Base-by-base conservation (phyloP, 768 basidiomycete genomes). In the Terana coerulea region DNA sequence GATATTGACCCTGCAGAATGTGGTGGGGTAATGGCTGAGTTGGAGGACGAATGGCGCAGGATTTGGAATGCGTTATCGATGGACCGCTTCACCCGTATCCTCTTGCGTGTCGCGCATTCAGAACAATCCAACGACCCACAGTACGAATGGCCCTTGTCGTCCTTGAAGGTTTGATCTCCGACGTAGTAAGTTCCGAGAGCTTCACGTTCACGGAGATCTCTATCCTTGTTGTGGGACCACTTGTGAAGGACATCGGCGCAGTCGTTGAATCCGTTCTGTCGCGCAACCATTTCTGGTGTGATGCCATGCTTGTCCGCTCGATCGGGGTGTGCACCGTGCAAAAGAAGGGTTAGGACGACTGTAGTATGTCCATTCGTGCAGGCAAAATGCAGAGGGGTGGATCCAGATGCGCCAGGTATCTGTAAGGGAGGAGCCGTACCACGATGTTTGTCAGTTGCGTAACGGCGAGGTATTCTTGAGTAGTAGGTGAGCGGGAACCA, bases 351-450 rank as follows among this genome's bases (percentile, higher is more conserved):
- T 53, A 75, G 77, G 39, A 93, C 81, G 59, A 94, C 83, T 22
- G 75, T 69, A 26, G 80, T 80, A 69, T 99, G 91, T 3, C 95
- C 95, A 61, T 97, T 94, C 25, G 95, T 94, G 29, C 94, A 88
- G 12, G 97, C 95, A 65, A 98, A 99, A 66, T 99, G 97, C 22
- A 98, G 83, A 0, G 97, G 92, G 0, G 95, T 97, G 3, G 88
- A 88, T 28, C 94, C 95, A n/a, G 87, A 86, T 6, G 83, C 81
- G 39, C 87, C 88, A 36, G 89, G 81, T 60, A 88, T 88, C 40
- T 24, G 21, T 5, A 50, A 40, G 10, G 39, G 40, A 46, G 86
- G 84, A 3, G 77, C 77, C 29, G 85, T 77, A 15, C 80, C 61
- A 47, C 86, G 76, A 53, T 74, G 80, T 62, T 76, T 79, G 65